Evolutionary conservation across 2,329 filamentous ascomycete species (phyloP), one percentile per base, ranked within the genome.

Genomic region (Mollisia scopiformis): DNA sequence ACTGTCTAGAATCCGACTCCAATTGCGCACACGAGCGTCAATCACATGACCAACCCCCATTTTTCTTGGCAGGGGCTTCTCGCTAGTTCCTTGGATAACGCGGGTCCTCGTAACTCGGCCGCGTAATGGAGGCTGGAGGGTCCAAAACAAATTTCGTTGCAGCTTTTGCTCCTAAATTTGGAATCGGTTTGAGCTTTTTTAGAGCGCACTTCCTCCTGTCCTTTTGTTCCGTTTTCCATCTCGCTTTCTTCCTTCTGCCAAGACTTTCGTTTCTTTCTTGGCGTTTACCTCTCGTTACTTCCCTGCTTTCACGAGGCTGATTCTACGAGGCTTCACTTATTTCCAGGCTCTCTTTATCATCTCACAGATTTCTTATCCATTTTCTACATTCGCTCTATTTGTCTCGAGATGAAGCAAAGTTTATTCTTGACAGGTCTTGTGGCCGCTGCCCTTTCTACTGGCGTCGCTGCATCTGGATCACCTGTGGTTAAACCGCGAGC

Each of bases 401-500:
- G 19, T 30, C 2, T 53, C 46, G 56, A 52, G 4, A 66, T 66
- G 63, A 66, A 50, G 49, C 51, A 55, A 21, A 55, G 28, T 21
- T 41, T 31, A 23, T 33, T 43, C 2, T 19, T 46, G 13, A 2
- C 4, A 30, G 46, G 56, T 21, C n/a, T 62, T 21, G 21, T 59
- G 16, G 52, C 52, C 28, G 55, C 41, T 1, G 16, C 54, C 21
- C 51, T 51, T 46, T 30, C 50, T 43, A 23, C 59, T 8, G 52
- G 28, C 21, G 58, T 59, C 61, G 47, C 59, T 30, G 64, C 61
- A 16, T n/a, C 33, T 30, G 67, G 66, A 8, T 63, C 63, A 25
- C 64, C 67, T 25, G 64, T 66, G 6, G 21, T 69, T 35, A 61
- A 39, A 30, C 54, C 62, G 8, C 54, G 68, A 63, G 66, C 66